These are phyloP conservation scores for Tolypocladium guangdongense DNA, from an alignment of 2,329 filamentous ascomycete species.

Conservation along the genomic window DNA sequence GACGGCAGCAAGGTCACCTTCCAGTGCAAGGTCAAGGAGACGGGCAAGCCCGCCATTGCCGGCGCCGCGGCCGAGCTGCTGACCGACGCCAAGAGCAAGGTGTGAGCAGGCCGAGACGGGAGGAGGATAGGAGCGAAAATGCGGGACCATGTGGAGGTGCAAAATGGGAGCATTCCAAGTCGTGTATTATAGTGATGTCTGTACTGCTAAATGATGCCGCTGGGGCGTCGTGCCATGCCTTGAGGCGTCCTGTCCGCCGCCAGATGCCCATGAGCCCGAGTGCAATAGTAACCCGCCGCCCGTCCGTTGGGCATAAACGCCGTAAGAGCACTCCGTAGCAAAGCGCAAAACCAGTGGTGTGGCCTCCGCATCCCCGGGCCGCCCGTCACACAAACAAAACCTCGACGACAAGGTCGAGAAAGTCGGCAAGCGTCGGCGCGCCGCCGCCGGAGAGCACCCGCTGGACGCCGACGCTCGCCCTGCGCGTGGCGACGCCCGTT, in stretches of 20 bases:
- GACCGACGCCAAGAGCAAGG: conserved; percentile 17
- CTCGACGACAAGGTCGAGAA: conserved; percentile 36
- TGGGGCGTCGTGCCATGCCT: background rate
- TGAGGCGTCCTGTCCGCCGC: background rate
- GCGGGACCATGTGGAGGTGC: background rate
- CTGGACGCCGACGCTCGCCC: conserved; percentile 17
- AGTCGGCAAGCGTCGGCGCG: conserved; percentile 27
- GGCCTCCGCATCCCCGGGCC: background rate
- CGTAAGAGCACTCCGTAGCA: background rate
- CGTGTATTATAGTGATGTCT: conserved; percentile 5
- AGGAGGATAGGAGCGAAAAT: background rate
- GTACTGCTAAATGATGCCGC: background rate
- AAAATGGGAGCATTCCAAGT: background rate
- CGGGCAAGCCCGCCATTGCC: conserved; percentile 76
- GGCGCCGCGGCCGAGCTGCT: conserved; percentile 71
- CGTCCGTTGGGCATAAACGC: background rate
- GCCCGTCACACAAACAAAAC: conserved; percentile 26
- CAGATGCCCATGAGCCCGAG: background rate
- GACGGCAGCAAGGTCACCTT: conserved; percentile 71
- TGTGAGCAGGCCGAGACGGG: conserved; percentile 8
- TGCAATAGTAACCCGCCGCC: background rate
- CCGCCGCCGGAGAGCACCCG: conserved; percentile 20
- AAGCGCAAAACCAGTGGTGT: background rate
- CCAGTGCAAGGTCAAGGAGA: conserved; percentile 85
- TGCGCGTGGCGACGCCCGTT: conserved; percentile 32